Percentiles rank a stretch among this genome's conserved stretches.
phyloP scores from a whole-genome alignment of 1,284 basidiomycete genomes.

The Tilletia setariae region DNA sequence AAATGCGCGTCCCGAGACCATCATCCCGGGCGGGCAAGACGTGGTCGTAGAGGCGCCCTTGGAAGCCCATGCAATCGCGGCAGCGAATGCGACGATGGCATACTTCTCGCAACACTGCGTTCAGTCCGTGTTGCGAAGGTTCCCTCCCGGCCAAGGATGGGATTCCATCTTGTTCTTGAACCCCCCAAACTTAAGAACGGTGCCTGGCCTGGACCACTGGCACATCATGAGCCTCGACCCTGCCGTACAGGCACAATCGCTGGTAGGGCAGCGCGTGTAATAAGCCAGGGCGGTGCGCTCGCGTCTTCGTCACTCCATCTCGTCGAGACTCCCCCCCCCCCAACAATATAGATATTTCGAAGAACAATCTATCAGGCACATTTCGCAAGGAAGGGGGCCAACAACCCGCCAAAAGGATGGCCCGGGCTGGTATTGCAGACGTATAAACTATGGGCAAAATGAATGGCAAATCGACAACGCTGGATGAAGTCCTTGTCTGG shows the following conservation, averaged over 20 bases:
- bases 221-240: conserved; percentile 15
- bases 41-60: neutral
- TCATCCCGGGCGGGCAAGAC: neutral
- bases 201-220: conserved; percentile 38
- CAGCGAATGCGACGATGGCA: conserved; percentile 13
- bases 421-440: no score
- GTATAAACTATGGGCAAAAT: no score
- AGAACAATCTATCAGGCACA: no score
- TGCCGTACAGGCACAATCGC: neutral
- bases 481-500: no score
- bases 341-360: no score
- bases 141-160: conserved; percentile 26
- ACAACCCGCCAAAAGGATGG: no score
- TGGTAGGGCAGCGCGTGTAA: no score
- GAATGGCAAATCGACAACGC: no score
- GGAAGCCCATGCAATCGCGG: neutral
- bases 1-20: neutral
- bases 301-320: no score
- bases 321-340: no score
- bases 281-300: no score
- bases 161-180: conserved; percentile 34
- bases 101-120: neutral
- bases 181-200: conserved; percentile 33
- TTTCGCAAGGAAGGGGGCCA: no score
- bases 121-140: conserved; percentile 17